phyloP scores from a whole-genome alignment of 1,284 basidiomycete species.

The Takashimella koratensis region DNA sequence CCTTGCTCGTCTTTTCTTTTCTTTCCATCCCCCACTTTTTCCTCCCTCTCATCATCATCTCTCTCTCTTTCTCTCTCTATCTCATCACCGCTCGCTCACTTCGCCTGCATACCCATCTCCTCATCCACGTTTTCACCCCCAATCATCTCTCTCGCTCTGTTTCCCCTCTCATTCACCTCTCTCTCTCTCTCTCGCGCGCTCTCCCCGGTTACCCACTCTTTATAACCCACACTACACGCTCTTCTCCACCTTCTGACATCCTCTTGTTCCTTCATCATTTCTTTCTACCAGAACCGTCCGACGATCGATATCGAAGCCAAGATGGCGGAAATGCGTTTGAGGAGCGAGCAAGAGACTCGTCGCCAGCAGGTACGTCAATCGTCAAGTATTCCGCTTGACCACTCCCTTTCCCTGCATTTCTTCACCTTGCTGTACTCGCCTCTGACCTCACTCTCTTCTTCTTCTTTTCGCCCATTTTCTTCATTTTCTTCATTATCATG shows the following conservation, averaged over 20 bases:
- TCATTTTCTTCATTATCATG: no score
- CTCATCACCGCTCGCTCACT: conserved; percentile 1
- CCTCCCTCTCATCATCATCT: background rate
- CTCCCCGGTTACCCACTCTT: no score
- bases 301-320: conserved; percentile 4
- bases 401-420: background rate
- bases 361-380: background rate
- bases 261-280: background rate
- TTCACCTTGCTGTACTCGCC: background rate
- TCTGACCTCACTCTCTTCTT: no score
- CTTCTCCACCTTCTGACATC: no score
- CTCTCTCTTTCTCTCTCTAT: conserved; percentile 5
- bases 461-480: no score
- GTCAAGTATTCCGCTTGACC: background rate
- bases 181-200: background rate
- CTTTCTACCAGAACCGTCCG: background rate
- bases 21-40: background rate
- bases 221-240: no score
- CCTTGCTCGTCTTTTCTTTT: background rate
- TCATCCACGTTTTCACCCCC: no score
- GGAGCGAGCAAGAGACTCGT: background rate
- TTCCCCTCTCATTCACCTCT: background rate
- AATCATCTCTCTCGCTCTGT: background rate
- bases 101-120: background rate
- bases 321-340: conserved; percentile 4